Conservation (phyloP, 2,329 filamentous ascomycete genomes). For the Bipolaris sorokiniana region DNA sequence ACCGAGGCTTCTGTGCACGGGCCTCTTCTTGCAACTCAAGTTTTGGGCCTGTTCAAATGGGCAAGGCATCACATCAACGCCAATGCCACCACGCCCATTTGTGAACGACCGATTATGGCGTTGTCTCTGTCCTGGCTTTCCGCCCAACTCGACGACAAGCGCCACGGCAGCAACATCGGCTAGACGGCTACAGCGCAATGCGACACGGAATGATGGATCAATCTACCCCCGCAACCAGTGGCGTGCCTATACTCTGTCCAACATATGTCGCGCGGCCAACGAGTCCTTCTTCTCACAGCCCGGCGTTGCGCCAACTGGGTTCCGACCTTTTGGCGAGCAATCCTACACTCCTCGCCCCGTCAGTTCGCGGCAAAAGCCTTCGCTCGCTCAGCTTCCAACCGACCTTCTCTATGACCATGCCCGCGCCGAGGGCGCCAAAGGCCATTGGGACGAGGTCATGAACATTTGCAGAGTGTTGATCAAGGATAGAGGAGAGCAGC, state of each 20-base stretch:
- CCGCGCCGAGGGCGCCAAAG: conserved; percentile 35
- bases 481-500: conserved; percentile 59
- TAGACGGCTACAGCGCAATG: conserved; percentile 5
- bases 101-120: conserved; percentile 45
- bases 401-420: conserved; percentile 40
- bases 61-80: conserved; percentile 5
- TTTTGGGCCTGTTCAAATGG: conserved; percentile 10
- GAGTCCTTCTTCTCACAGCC: conserved; percentile 11
- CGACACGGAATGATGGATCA: neutral
- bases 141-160: conserved; percentile 7
- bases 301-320: conserved; percentile 1
- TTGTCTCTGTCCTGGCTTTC: conserved; percentile 42
- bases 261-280: conserved; percentile 4
- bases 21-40: neutral
- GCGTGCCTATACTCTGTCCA: conserved; percentile 24
- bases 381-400: conserved; percentile 36
- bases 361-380: conserved; percentile 6
- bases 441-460: conserved; percentile 36
- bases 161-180: neutral
- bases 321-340: conserved; percentile 12
- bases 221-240: conserved; percentile 6
- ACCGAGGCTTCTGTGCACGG: conserved; percentile 9
- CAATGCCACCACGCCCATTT: conserved; percentile 43
- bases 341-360: neutral
- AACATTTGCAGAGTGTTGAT: conserved; percentile 65